Base-by-base conservation (phyloP, 805 yeast genomes). In the Pichia nakasei region DNA sequence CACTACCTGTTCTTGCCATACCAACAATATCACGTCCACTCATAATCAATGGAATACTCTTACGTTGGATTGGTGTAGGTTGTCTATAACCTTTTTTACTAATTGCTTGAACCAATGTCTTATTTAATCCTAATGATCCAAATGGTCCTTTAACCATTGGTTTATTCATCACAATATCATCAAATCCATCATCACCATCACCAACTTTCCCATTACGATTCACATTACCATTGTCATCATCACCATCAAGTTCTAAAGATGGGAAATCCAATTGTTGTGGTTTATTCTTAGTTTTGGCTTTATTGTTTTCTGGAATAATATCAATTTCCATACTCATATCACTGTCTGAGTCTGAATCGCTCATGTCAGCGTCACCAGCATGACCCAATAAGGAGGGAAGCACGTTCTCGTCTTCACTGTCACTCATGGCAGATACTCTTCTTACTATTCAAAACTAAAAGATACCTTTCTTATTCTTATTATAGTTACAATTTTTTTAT, bases 1-100 rank as follows among this genome's bases (percentile, higher is more conserved):
- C 99, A 22, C 96, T 85, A 56, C 99, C 99, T 0, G 99, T 93
- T 58, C 99, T 76, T 15, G 99, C 99, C 99, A 93, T 93, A 59
- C 97, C 99, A 15, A 93, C 98, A 35, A 93, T 95, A 65, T 93
- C 98, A 58, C 94, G 73, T 44, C 79, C 83, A 38, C 84, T 86
- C 68, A 93, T 68, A 47, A 93, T 81, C 44, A 88, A 69, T 0
- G 98, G 98, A 46, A 93, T 85, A 3, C 98, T 82, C 60, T 91
- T 93, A 51, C 98, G 74, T 66, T 93, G 99, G 62, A 93, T 93
- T 2, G 99, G 99, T 0, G 99, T 93, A 13, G 99, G 99, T 52
- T 84, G 93, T 52, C 78, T 82, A 67, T 80, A 93, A 0, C 99
- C 99, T 58, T 87, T 89, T 48, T 78, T 80, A 44, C 76, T 59